Conservation (phyloP, 176 grass and related monocot species). For the Thalia dealbata region DNA sequence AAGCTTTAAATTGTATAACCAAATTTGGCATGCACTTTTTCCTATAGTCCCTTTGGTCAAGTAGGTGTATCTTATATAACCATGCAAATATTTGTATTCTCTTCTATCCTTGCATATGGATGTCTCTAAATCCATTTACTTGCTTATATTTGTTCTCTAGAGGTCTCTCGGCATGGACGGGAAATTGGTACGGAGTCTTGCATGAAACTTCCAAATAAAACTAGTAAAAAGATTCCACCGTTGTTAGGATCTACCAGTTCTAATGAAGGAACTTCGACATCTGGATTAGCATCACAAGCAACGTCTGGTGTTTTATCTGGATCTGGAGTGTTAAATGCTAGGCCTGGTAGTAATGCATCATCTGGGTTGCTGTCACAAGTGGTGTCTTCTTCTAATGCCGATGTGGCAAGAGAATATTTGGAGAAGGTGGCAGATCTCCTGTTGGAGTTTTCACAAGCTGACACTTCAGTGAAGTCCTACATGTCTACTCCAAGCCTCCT, state of each 20-base stretch:
- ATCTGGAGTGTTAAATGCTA: conserved; percentile 95
- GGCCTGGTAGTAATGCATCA: conserved; percentile 93
- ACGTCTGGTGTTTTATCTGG: conserved; percentile 95
- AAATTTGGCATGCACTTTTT: too few relatives aligned
- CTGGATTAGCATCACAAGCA: conserved; percentile 84
- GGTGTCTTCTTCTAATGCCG: conserved; percentile 82
- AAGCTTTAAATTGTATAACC: too few relatives aligned
- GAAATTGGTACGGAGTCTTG: conserved; percentile 63
- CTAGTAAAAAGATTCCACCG: conserved; percentile 42
- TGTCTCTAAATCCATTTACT: neutral
- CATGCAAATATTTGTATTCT: neutral
- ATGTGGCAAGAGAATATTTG: conserved; percentile 84
- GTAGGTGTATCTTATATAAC: neutral
- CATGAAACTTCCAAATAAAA: conserved; percentile 51
- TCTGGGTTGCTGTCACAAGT: conserved; percentile 88
- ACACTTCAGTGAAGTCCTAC: conserved; percentile 71
- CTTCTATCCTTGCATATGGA: neutral
- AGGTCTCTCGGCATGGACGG: conserved; percentile 79
- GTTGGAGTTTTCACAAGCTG: conserved; percentile 92
- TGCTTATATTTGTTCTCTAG: conserved; percentile 36
- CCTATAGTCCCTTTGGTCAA: neutral
- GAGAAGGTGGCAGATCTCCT: conserved; percentile 97
- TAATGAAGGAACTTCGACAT: conserved; percentile 79
- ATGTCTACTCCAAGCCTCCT: conserved; percentile 81
- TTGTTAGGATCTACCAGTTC: conserved; percentile 33